Percentiles rank a stretch among this genome's conserved stretches.
Evolutionary conservation across 768 basidiomycete species (phyloP).

Genomic region (Suillus decipiens): DNA sequence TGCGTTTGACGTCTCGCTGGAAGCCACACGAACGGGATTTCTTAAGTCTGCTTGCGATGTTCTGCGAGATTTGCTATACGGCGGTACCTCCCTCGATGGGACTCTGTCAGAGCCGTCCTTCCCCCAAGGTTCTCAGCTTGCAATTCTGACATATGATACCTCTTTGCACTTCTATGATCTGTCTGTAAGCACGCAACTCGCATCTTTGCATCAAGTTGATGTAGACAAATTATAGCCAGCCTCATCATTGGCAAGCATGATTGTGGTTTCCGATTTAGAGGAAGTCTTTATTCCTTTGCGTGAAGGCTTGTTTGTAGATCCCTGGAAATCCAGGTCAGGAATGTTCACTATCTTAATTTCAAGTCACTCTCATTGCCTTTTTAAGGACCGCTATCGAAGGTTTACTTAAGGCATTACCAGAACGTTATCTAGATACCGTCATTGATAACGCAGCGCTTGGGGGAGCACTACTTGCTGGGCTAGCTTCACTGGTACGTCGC

Average conservation of each 20-base stretch:
- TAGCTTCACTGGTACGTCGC: conserved; percentile 68
- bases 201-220: conserved; percentile 12
- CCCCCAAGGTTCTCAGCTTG: conserved; percentile 58
- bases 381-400: conserved; percentile 62
- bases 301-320: conserved; percentile 75
- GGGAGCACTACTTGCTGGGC: conserved; percentile 68
- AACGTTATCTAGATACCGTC: conserved; percentile 53
- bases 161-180: conserved; percentile 88
- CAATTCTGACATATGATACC: conserved; percentile 80
- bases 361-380: conserved; percentile 5
- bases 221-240: conserved; percentile 33
- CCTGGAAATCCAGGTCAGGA: conserved; percentile 66
- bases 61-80: conserved; percentile 67
- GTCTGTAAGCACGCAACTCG: conserved; percentile 54
- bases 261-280: conserved; percentile 87
- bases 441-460: conserved; percentile 69
- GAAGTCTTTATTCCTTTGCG: conserved; percentile 86
- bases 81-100: conserved; percentile 44
- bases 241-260: conserved; percentile 59
- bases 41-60: conserved; percentile 63
- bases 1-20: conserved; percentile 79
- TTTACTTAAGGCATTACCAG: conserved; percentile 65
- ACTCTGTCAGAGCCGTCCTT: conserved; percentile 50
- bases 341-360: background rate
- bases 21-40: conserved; percentile 69